Percentiles rank a stretch among this genome's conserved stretches.
phyloP scores from a whole-genome alignment of 208 protist genomes.

The Acanthamoeba lenticulata region DNA sequence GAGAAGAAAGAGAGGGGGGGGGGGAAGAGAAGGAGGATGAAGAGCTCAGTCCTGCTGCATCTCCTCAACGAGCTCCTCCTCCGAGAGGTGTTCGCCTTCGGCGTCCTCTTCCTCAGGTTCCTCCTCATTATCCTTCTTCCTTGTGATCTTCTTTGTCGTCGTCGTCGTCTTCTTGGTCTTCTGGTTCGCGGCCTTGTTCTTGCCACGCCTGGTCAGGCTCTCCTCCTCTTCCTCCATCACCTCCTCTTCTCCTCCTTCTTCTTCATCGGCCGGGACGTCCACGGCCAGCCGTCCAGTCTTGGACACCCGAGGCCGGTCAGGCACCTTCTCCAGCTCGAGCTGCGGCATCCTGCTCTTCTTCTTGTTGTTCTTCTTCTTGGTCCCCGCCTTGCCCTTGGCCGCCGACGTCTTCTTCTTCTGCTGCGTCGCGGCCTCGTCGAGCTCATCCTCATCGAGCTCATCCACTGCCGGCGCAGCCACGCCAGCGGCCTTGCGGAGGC shows the following conservation, averaged over 20 bases:
- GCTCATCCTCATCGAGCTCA: not conserved
- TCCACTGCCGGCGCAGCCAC: not conserved
- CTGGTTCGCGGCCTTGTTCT: not conserved
- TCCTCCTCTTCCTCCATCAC: not conserved
- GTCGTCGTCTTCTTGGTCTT: not conserved
- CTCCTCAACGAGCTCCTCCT: not conserved
- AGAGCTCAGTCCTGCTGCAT: not conserved
- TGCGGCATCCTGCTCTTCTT: conserved; percentile 20
- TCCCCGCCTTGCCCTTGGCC: not conserved
- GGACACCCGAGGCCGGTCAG: not conserved
- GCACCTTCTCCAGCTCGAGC: conserved; percentile 54
- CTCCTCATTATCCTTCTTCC: not conserved
- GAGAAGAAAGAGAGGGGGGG: too few species aligned
- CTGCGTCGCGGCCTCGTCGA: not conserved
- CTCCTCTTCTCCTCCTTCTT: not conserved
- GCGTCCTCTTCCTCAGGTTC: not conserved
- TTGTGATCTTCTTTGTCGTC: not conserved
- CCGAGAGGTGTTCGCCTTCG: not conserved
- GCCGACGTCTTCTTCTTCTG: not conserved
- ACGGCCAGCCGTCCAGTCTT: not conserved
- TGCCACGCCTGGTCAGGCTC: not conserved
- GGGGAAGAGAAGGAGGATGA: not conserved
- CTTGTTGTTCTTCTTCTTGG: conserved; percentile 9
- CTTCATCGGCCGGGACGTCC: not conserved
- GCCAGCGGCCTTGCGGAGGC: not conserved